phyloP scores from a whole-genome alignment of 768 basidiomycete species.

The Termitomyces sp. region DNA sequence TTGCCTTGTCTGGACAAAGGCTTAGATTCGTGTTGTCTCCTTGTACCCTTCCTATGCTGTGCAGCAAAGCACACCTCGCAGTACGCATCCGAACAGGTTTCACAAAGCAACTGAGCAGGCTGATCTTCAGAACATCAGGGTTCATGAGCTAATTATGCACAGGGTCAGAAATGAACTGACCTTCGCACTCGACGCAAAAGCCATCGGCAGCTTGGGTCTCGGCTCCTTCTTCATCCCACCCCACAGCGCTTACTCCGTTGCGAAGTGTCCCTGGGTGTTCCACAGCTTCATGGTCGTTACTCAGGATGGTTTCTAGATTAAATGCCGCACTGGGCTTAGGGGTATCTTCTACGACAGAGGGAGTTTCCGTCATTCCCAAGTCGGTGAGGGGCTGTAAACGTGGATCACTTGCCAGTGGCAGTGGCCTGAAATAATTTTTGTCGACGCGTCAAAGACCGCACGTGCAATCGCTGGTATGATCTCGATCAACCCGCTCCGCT shows the following conservation, averaged over 20 bases:
- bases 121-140: slow-evolving; percentile 50
- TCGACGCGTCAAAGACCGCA: slow-evolving; percentile 10
- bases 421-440: neutral
- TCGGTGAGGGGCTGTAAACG: neutral
- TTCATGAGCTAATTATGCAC: neutral
- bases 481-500: neutral
- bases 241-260: slow-evolving; percentile 33
- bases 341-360: slow-evolving; percentile 1
- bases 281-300: slow-evolving; percentile 54
- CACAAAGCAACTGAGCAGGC: slow-evolving; percentile 70
- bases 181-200: slow-evolving; percentile 84
- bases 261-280: slow-evolving; percentile 43
- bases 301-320: slow-evolving; percentile 67
- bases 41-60: slow-evolving; percentile 77
- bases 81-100: slow-evolving; percentile 65
- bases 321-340: slow-evolving; percentile 25
- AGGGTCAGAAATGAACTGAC: slow-evolving; percentile 28
- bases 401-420: neutral
- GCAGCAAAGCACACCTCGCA: slow-evolving; percentile 86
- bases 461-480: neutral
- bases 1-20: slow-evolving; percentile 29
- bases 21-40: slow-evolving; percentile 57
- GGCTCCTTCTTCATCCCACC: slow-evolving; percentile 64
- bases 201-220: slow-evolving; percentile 49
- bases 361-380: slow-evolving; percentile 5